phyloP scores from a whole-genome alignment of 257 asterid genomes.

The Solanum megistacrolobum region DNA sequence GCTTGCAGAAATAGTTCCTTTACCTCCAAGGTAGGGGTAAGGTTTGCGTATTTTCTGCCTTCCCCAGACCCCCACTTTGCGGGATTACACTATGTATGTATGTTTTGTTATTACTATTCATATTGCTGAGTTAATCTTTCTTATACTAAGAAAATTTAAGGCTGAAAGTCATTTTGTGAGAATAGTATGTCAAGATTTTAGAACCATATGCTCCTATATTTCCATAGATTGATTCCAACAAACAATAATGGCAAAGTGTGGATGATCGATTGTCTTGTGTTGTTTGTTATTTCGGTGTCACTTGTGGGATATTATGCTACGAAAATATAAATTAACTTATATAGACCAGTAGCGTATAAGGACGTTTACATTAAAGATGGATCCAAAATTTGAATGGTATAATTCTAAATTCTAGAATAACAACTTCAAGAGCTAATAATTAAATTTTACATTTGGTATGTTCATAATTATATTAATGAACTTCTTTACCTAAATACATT shows the following conservation, averaged over 20 bases:
- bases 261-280: no score
- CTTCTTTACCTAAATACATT: background rate
- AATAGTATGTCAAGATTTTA: background rate
- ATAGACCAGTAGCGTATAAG: background rate
- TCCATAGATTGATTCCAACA: no score
- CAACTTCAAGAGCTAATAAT: background rate
- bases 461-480: background rate
- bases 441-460: background rate
- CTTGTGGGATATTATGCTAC: no score
- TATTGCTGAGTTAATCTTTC: background rate
- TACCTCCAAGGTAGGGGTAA: background rate
- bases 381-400: background rate
- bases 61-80: no score
- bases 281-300: no score
- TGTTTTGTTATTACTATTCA: background rate
- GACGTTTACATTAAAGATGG: background rate
- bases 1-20: no score
- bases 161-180: background rate
- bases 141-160: background rate
- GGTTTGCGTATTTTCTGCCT: background rate
- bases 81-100: background rate
- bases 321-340: no score
- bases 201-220: no score
- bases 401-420: background rate
- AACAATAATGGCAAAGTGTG: no score